Conservation (phyloP, 2,329 filamentous ascomycete genomes). For the Penicillium sp. region DNA sequence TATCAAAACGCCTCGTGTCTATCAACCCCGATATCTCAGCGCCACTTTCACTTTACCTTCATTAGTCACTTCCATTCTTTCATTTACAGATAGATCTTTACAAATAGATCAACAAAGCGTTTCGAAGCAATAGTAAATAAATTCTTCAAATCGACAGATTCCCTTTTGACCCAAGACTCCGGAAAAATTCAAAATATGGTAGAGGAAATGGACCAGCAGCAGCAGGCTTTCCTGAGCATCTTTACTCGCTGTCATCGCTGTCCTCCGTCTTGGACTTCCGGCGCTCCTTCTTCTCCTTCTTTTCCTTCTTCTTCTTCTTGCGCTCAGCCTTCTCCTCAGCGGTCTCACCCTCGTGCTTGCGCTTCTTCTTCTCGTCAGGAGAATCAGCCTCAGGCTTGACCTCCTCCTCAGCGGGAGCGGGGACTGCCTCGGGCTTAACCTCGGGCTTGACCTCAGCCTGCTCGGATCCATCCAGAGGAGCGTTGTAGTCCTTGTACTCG, state of each 20-base stretch:
- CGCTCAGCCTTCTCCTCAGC: slow-evolving; percentile 46
- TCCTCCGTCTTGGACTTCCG: slow-evolving; percentile 82
- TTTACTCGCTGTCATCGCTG: slow-evolving; percentile 49
- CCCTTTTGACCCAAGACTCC: slow-evolving; percentile 42
- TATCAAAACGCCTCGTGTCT: no score
- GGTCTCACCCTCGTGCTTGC: slow-evolving; percentile 54
- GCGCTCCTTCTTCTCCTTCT: slow-evolving; percentile 57
- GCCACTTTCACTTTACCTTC: no score
- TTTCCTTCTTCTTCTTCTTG: slow-evolving; percentile 51
- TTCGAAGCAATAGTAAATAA: slow-evolving; percentile 18
- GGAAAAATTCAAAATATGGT: slow-evolving; percentile 35
- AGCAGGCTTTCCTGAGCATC: slow-evolving; percentile 24
- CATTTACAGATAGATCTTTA: neutral
- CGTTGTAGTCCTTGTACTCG: slow-evolving; percentile 86
- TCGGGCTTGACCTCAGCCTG: slow-evolving; percentile 44
- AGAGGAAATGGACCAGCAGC: slow-evolving; percentile 19
- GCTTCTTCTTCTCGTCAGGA: slow-evolving; percentile 50
- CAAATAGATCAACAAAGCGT: neutral
- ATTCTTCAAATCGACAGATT: slow-evolving; percentile 28
- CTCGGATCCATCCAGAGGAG: slow-evolving; percentile 42
- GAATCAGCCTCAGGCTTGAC: slow-evolving; percentile 40
- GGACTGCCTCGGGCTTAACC: slow-evolving; percentile 32
- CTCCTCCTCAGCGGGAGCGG: slow-evolving; percentile 32
- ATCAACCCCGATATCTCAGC: neutral
- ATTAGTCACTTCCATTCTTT: neutral